Percentiles rank a stretch among this genome's conserved stretches.
phyloP scores from a whole-genome alignment of 768 basidiomycete genomes.

The Podaxis rugospora region DNA sequence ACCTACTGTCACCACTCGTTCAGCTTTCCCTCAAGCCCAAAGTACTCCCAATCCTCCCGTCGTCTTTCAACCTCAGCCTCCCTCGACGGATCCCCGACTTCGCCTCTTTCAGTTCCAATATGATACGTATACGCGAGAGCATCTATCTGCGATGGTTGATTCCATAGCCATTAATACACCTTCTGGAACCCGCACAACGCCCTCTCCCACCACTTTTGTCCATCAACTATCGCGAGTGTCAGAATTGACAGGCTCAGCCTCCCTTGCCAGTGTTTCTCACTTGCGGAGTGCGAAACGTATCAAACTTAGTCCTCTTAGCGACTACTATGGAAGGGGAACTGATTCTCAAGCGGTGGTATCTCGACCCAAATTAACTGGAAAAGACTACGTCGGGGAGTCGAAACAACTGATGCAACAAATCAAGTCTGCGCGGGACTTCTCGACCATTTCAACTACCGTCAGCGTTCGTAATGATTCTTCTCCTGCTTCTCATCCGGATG shows the following conservation, averaged over 20 bases:
- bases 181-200: constrained; percentile 48
- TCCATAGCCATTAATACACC: constrained; percentile 83
- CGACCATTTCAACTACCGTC: constrained; percentile 63
- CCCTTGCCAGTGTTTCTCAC: constrained; percentile 40
- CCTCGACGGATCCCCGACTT: constrained; percentile 66
- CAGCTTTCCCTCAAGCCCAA: constrained; percentile 50
- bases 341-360: constrained; percentile 42
- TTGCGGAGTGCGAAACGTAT: constrained; percentile 77
- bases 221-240: constrained; percentile 44
- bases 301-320: constrained; percentile 66
- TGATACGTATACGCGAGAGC: constrained; percentile 93
- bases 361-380: constrained; percentile 42
- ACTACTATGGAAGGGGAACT: constrained; percentile 51
- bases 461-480: constrained; percentile 34
- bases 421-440: constrained; percentile 71
- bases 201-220: constrained; percentile 42
- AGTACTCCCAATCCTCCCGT: constrained; percentile 51
- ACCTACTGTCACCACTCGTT: constrained; percentile 24
- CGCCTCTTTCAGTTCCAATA: constrained; percentile 92
- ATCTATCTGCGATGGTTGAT: constrained; percentile 91
- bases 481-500: constrained; percentile 11
- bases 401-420: constrained; percentile 77
- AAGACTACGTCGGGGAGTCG: constrained; percentile 78
- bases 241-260: constrained; percentile 30
- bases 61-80: constrained; percentile 24